These are phyloP conservation scores for Thermomucor indicae-seudaticae DNA, from an alignment of 371 early-diverging fungal species.

Conservation along the genomic window DNA sequence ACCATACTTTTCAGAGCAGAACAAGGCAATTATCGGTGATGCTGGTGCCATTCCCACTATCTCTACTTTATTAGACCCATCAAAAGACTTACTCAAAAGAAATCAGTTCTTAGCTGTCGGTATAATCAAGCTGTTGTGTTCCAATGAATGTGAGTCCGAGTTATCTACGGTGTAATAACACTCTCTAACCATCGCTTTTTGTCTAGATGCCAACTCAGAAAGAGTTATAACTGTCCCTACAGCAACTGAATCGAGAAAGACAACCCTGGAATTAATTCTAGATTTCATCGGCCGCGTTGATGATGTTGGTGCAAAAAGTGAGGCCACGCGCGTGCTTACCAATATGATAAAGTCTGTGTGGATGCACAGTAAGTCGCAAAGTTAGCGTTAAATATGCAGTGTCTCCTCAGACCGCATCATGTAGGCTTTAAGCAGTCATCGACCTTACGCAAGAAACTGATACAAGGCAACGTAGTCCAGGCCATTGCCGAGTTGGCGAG, in stretches of 20 bases:
- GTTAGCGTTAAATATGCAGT: no score
- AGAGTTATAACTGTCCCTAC: slow-evolving; percentile 15
- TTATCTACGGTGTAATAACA: neutral
- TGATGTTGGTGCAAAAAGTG: slow-evolving; percentile 56
- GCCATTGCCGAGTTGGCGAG: slow-evolving; percentile 49
- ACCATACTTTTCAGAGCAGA: slow-evolving; percentile 23
- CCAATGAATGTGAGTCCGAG: slow-evolving; percentile 34
- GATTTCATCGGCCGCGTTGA: slow-evolving; percentile 50
- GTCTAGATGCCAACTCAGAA: slow-evolving; percentile 30
- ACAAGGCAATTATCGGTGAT: slow-evolving; percentile 48
- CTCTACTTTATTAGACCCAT: slow-evolving; percentile 39
- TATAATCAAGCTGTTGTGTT: slow-evolving; percentile 58
- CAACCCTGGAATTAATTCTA: slow-evolving; percentile 27
- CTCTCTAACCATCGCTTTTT: neutral
- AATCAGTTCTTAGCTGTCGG: slow-evolving; percentile 58
- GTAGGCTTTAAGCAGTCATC: slow-evolving; percentile 13
- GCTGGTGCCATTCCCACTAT: slow-evolving; percentile 43
- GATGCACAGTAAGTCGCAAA: slow-evolving; percentile 9
- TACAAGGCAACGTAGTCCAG: slow-evolving; percentile 29
- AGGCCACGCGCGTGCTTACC: slow-evolving; percentile 58
- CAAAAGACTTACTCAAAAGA: slow-evolving; percentile 58
- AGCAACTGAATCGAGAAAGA: neutral
- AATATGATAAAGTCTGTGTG: slow-evolving; percentile 53
- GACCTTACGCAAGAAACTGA: slow-evolving; percentile 35
- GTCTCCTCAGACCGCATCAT: no score